Percentiles rank a stretch among this genome's conserved stretches.
Conservation (phyloP, 208 protist genomes). For the Leptomonas pyrrhocoris region DNA sequence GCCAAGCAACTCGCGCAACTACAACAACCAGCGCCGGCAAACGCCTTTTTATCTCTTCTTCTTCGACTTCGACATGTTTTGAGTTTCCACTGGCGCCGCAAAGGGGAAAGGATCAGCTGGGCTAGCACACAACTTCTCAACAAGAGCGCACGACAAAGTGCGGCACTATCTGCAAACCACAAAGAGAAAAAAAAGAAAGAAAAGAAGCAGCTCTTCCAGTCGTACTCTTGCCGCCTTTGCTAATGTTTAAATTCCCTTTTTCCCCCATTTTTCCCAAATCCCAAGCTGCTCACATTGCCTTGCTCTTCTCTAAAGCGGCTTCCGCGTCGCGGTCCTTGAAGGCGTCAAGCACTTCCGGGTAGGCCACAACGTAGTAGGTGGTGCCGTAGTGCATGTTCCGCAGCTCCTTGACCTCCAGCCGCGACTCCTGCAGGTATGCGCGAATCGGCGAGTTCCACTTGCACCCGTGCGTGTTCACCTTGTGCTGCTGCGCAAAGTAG, state of each 20-base stretch:
- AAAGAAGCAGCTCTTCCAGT: not conserved
- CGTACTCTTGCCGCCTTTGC: no score
- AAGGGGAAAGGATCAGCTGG: no score
- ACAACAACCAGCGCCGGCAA: not conserved
- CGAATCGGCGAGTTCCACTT: slow-evolving; percentile 86
- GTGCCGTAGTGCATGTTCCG: slow-evolving; percentile 92
- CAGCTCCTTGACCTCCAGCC: slow-evolving; percentile 82
- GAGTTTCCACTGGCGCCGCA: no score
- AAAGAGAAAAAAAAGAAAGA: not conserved
- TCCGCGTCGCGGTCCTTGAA: slow-evolving; percentile 51
- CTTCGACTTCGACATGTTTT: no score
- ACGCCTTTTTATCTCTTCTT: no score
- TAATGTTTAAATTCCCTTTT: no score
- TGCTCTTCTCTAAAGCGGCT: slow-evolving; percentile 13
- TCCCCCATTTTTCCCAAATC: not conserved
- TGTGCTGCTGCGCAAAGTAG: slow-evolving; percentile 81
- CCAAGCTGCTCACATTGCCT: slow-evolving; percentile 7
- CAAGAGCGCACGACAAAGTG: no score
- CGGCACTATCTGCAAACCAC: no score
- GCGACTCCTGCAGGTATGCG: slow-evolving; percentile 75
- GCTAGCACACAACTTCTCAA: no score
- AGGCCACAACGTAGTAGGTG: slow-evolving; percentile 89
- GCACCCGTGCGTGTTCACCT: slow-evolving; percentile 86
- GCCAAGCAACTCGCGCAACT: no score
- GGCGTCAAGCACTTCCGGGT: slow-evolving; percentile 80